phyloP scores from a whole-genome alignment of 108 stramenopile species.

The Cyclotella sp. region DNA sequence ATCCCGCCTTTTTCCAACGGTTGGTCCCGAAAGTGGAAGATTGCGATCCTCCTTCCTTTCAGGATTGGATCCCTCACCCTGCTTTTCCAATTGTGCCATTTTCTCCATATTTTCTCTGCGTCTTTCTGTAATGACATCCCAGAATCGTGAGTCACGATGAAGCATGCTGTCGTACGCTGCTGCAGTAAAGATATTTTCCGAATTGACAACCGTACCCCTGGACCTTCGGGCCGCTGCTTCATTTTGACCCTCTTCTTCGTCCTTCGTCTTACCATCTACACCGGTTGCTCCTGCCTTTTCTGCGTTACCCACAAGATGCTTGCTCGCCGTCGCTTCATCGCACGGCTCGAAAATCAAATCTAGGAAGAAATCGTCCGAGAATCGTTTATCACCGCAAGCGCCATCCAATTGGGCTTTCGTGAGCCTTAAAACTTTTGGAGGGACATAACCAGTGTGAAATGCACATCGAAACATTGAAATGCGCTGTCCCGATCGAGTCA shows the following conservation, averaged over 20 bases:
- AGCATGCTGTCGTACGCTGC: slow-evolving; percentile 83
- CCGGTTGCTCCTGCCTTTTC: slow-evolving; percentile 23
- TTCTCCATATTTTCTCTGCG: slow-evolving; percentile 64
- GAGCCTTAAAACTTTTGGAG: slow-evolving; percentile 90
- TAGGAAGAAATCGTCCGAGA: slow-evolving; percentile 91
- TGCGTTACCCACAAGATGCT: slow-evolving; percentile 50
- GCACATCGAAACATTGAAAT: slow-evolving; percentile 96
- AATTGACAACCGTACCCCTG: slow-evolving; percentile 37
- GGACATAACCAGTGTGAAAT: slow-evolving; percentile 96
- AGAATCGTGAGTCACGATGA: slow-evolving; percentile 85
- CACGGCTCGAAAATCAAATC: slow-evolving; percentile 95
- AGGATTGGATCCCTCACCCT: neutral
- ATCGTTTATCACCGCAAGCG: slow-evolving; percentile 89
- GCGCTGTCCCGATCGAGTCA: slow-evolving; percentile 78
- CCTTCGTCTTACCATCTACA: slow-evolving; percentile 4
- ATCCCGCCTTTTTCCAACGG: slow-evolving; percentile 77
- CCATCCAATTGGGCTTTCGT: slow-evolving; percentile 95
- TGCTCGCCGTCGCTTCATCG: slow-evolving; percentile 72
- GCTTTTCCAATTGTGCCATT: slow-evolving; percentile 43
- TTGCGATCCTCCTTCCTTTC: slow-evolving; percentile 26
- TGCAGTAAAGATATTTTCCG: slow-evolving; percentile 59
- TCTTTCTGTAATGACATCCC: slow-evolving; percentile 82
- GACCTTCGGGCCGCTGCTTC: slow-evolving; percentile 49
- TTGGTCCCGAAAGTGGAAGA: slow-evolving; percentile 64
- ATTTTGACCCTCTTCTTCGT: slow-evolving; percentile 53